A percentile compares a stretch with the other conserved stretches of the same genome.
Evolutionary conservation across 2,329 filamentous ascomycete species (phyloP).

Genomic region (Fusarium secorum): DNA sequence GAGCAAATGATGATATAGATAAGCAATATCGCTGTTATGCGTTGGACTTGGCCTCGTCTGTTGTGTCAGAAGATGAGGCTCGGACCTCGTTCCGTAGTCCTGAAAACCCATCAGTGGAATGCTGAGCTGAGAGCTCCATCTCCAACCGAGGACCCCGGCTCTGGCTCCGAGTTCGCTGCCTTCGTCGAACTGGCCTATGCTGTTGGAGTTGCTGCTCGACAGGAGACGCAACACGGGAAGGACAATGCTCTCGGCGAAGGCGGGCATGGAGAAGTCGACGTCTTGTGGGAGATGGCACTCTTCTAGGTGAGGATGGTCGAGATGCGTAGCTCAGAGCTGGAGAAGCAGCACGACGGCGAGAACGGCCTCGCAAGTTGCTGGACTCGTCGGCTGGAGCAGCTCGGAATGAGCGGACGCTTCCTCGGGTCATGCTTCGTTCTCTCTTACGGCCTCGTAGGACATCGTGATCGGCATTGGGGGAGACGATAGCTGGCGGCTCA

Average conservation of each 20-base stretch:
- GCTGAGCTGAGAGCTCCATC: constrained; percentile 39
- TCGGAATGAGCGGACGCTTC: constrained; percentile 44
- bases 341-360: constrained; percentile 51
- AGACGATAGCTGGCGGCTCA: constrained; percentile 35
- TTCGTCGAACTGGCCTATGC: constrained; percentile 43
- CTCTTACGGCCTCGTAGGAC: constrained; percentile 50
- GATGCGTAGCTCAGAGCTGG: constrained; percentile 45
- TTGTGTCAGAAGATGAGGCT: constrained; percentile 35
- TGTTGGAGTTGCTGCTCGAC: constrained; percentile 43
- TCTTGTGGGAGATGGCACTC: constrained; percentile 51
- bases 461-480: constrained; percentile 42
- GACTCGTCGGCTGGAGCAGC: constrained; percentile 49
- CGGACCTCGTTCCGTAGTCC: constrained; percentile 49
- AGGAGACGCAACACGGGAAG: constrained; percentile 50
- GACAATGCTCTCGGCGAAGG: constrained; percentile 55
- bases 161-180: constrained; percentile 51
- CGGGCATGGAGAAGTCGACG: constrained; percentile 53
- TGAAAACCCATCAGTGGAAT: constrained; percentile 43
- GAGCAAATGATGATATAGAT: neutral
- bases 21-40: constrained; percentile 2
- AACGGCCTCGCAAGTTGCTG: constrained; percentile 54
- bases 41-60: constrained; percentile 22
- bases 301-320: constrained; percentile 46
- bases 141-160: constrained; percentile 48
- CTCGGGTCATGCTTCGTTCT: constrained; percentile 49